Conservation (phyloP, 2,329 filamentous ascomycete species). For the Alternaria gansuensis region DNA sequence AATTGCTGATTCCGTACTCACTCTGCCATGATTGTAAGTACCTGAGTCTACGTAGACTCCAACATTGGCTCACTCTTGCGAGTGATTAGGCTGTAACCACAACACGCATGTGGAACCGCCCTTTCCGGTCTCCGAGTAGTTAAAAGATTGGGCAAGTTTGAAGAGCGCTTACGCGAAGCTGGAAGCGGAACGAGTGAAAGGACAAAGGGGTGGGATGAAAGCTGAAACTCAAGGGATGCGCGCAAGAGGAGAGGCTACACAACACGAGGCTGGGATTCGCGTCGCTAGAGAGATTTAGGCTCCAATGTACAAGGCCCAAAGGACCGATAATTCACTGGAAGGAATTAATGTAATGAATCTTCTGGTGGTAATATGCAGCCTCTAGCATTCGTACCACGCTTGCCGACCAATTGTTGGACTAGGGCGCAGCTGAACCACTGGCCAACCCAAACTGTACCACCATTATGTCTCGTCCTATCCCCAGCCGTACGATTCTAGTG, state of each 20-base stretch:
- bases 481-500: not conserved
- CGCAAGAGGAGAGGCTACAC: not conserved
- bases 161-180: not conserved
- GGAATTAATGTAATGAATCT: slow-evolving; percentile 1
- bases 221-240: not conserved
- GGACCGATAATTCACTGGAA: not conserved
- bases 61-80: not conserved
- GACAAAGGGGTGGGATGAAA: not conserved
- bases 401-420: slow-evolving; percentile 8
- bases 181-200: not conserved
- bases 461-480: not conserved
- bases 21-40: slow-evolving; percentile 1
- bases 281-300: slow-evolving; percentile 7
- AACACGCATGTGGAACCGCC: not conserved
- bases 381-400: slow-evolving; percentile 6
- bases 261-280: slow-evolving; percentile 2
- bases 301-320: slow-evolving; percentile 1
- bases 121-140: not conserved
- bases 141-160: not conserved
- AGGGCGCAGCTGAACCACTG: slow-evolving; percentile 8
- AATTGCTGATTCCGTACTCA: not conserved
- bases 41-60: not conserved
- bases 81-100: not conserved
- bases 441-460: slow-evolving; percentile 3
- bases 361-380: slow-evolving; percentile 5